Evolutionary conservation across 805 yeast species (phyloP).

Genomic region (Saccharomyces cerevisiae): DNA sequence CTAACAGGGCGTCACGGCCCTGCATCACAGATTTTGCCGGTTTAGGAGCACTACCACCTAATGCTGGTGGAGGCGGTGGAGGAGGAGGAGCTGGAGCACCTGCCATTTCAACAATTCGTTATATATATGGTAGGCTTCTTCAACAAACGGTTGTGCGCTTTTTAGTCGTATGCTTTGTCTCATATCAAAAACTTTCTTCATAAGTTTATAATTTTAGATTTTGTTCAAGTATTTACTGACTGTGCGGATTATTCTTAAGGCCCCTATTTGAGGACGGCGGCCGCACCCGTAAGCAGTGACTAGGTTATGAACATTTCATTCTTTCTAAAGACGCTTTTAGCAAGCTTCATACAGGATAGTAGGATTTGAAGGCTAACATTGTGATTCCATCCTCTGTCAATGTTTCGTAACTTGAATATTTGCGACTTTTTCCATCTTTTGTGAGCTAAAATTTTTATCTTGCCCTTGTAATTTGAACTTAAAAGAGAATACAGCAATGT

Average conservation of each 20-base stretch:
- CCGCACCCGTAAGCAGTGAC: neutral
- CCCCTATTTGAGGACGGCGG: neutral
- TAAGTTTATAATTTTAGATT: neutral
- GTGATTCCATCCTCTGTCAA: no score
- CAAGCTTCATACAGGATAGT: neutral
- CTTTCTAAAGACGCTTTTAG: neutral
- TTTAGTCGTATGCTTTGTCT: neutral
- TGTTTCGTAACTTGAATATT: no score
- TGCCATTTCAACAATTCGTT: constrained; percentile 4
- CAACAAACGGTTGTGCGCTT: neutral
- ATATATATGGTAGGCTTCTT: neutral
- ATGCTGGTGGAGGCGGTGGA: constrained; percentile 38
- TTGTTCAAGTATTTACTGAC: neutral
- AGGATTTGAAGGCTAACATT: neutral
- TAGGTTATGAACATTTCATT: neutral
- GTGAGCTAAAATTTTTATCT: no score
- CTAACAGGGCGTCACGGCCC: constrained; percentile 53
- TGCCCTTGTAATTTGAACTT: no score
- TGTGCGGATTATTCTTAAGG: neutral
- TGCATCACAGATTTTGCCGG: constrained; percentile 28
- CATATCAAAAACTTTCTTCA: neutral
- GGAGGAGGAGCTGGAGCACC: constrained; percentile 48
- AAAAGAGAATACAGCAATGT: no score
- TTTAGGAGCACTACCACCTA: constrained; percentile 28
- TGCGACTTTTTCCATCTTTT: no score